Base-by-base conservation (phyloP, 2,329 filamentous ascomycete genomes). In the Dactylonectria estremocensis region DNA sequence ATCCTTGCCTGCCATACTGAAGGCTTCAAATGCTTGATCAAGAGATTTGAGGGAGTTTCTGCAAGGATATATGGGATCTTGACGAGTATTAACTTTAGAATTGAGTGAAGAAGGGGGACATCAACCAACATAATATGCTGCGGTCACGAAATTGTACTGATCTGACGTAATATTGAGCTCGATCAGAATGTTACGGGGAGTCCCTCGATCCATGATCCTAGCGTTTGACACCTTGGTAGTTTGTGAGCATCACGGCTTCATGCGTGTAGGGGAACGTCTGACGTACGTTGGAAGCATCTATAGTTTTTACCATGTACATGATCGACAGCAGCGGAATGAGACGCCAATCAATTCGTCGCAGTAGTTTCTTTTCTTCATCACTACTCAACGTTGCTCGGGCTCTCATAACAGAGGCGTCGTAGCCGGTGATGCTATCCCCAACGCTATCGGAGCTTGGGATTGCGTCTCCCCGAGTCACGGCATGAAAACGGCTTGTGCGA, bases 201-300 rank as follows among this genome's bases (percentile, higher is more conserved):
- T 83, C 7, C 81, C 82, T 46, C 71, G 76, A 57, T 84, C 82
- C 82, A 84, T 84, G 40, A 83, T 83, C 10, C 82, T 77, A 8
- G 81, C 82, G 61, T 83, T 84, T 1, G 81, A 80, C 14, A 83
- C 64, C 70, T 72, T 11, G 24, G 31, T 24, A 14, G 1, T 3
- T 20, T 5, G 20, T 71, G 10, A 52, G 49, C 16, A 33, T 18
- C 31, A 18, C 16, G 3, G 10, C 10, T 33, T 24, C 0, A 13
- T n/a, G 11, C 33, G 11, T 35, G n/a, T n/a, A n/a, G n/a, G 16
- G 3, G 4, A 22, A 24, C 18, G 1, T 6, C 13, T 20, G 10
- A 58, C 64, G 20, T 60, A 72, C 78, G 70, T 83, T 83, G 60
- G 80, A 76, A 8, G 76, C 70, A 54, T 83, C 82, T 3, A 83